Conservation (phyloP, 163 green algal genomes). For the Chlorella variabilis region DNA sequence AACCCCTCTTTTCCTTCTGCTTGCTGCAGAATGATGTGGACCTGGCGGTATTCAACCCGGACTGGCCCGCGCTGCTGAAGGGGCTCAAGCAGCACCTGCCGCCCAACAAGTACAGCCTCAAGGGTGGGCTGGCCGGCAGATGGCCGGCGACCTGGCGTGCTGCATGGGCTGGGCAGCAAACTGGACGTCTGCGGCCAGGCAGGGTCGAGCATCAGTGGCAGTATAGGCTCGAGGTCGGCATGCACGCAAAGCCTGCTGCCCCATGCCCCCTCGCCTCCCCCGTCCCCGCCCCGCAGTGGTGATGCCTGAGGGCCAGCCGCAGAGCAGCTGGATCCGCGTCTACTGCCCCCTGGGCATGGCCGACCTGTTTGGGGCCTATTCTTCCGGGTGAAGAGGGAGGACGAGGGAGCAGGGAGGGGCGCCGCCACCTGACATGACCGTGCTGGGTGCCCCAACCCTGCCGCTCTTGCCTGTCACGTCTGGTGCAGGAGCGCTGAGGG, state of each 20-base stretch:
- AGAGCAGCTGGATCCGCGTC: conserved; percentile 26
- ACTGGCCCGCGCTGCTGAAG: conserved; percentile 23
- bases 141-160: not conserved
- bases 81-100: conserved; percentile 6
- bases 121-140: not conserved
- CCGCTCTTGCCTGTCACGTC: no score
- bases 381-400: not conserved
- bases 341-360: conserved; percentile 37
- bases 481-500: not conserved
- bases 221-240: no score
- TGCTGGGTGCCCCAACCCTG: not conserved
- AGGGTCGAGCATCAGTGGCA: no score
- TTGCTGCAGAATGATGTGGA: conserved; percentile 36
- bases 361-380: conserved; percentile 28
- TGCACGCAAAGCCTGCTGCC: no score
- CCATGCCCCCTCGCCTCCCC: not conserved
- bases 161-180: no score
- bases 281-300: conserved; percentile 18
- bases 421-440: no score
- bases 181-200: no score
- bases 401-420: no score
- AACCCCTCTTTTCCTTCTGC: not conserved
- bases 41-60: conserved; percentile 25
- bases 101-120: conserved; percentile 19
- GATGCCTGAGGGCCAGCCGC: not conserved